These are phyloP conservation scores for Zymoseptoria pseudotritici DNA, from an alignment of 2,329 filamentous ascomycete genomes.

Conservation along the genomic window DNA sequence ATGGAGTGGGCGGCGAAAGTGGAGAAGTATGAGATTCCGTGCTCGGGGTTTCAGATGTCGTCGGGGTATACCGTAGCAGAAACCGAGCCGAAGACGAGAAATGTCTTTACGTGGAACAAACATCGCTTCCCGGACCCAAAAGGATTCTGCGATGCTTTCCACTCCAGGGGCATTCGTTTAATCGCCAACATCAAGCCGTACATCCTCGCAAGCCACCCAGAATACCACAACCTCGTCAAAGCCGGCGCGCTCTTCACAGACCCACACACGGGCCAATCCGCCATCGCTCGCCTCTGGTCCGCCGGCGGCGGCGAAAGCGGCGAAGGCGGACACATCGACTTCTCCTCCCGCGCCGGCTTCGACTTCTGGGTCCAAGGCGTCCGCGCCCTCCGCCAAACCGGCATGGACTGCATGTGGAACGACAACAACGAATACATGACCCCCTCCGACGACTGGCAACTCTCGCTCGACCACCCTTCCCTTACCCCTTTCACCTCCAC, in stretches of 20 bases:
- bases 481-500: conserved; percentile 27
- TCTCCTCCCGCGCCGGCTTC: conserved; percentile 59
- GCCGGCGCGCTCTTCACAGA: conserved; percentile 59
- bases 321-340: conserved; percentile 65
- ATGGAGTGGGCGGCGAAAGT: conserved; percentile 55
- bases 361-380: conserved; percentile 67
- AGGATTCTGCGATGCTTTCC: conserved; percentile 55
- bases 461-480: conserved; percentile 44
- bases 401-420: conserved; percentile 71
- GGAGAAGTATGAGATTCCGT: conserved; percentile 59
- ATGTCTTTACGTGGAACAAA: conserved; percentile 64
- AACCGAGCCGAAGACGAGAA: conserved; percentile 59
- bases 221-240: conserved; percentile 54
- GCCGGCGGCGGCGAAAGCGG: conserved; percentile 63
- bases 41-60: conserved; percentile 65
- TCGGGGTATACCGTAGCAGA: conserved; percentile 65
- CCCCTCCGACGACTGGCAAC: conserved; percentile 57
- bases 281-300: conserved; percentile 61
- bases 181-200: conserved; percentile 70
- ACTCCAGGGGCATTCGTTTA: conserved; percentile 57
- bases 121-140: conserved; percentile 63
- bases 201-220: conserved; percentile 58
- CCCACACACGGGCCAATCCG: conserved; percentile 39
- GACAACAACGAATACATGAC: conserved; percentile 72
- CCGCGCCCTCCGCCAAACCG: conserved; percentile 51